A percentile compares a stretch with the other conserved stretches of the same genome.
These are phyloP conservation scores for Quercus glauca DNA, from an alignment of 306 rosid genomes.

Conservation along the genomic window DNA sequence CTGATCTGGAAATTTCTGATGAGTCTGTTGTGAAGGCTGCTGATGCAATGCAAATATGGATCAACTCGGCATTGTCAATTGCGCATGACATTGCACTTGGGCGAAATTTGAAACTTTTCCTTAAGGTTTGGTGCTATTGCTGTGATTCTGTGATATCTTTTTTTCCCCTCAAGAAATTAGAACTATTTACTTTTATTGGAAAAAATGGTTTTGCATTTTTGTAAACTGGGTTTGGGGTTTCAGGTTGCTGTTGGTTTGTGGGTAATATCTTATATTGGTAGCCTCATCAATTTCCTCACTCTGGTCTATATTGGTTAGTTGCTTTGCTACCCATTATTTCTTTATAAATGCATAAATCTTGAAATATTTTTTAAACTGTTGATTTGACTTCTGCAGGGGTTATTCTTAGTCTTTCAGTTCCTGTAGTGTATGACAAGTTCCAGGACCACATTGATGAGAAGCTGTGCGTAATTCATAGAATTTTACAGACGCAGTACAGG, in stretches of 20 bases:
- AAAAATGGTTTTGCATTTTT: not conserved
- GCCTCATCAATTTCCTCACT: conserved; percentile 71
- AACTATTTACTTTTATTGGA: not conserved
- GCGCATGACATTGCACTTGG: conserved; percentile 81
- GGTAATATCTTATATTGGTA: conserved; percentile 62
- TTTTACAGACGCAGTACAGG: conserved; percentile 46
- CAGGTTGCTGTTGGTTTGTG: conserved; percentile 71
- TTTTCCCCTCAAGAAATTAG: not conserved
- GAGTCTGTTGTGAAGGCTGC: conserved; percentile 52
- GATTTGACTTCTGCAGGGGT: conserved; percentile 47
- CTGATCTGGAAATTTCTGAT: conserved; percentile 90
- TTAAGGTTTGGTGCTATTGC: conserved; percentile 44
- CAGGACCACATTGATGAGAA: conserved; percentile 67
- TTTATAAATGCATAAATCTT: not conserved
- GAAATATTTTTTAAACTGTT: not conserved
- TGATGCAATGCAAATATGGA: conserved; percentile 57
- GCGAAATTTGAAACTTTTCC: conserved; percentile 62
- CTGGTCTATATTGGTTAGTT: conserved; percentile 67
- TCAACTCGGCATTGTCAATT: conserved; percentile 57
- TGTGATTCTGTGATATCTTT: not conserved
- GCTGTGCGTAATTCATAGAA: conserved; percentile 42
- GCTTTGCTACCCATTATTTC: conserved; percentile 1
- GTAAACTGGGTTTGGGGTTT: conserved; percentile 25
- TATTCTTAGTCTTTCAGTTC: conserved; percentile 79
- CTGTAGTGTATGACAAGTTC: conserved; percentile 81